Evolutionary conservation across 805 yeast genomes (phyloP), one percentile per base, ranked within the genome.

Genomic region (Saccharomycopsis amapae): DNA sequence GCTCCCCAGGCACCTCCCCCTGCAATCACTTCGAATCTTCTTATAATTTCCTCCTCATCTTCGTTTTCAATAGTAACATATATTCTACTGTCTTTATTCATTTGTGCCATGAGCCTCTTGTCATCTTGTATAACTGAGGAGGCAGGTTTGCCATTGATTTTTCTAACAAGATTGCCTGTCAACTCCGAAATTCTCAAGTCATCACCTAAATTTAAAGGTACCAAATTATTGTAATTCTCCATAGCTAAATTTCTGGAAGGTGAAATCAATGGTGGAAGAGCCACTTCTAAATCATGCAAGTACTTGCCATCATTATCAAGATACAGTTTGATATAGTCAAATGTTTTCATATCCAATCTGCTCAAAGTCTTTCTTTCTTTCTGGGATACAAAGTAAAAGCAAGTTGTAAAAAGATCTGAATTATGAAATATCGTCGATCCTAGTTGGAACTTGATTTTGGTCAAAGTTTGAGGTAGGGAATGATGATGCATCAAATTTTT

Each of bases 1-100:
- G 68, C 63, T 2, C 76, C 76, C 75, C 75, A 71, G 4, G 71
- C 72, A 2, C 76, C 76, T 2, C 76, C 76, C 5, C 76, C 76
- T 9, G 75, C 76, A 35, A 68, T 65, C n/a, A 70, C 71, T 53
- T 70, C 66, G 53, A 57, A 67, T 42, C 62, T 55, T 43, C 51
- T 49, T 5, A 50, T 48, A 2, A 19, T 33, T 19, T 38, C 37
- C 2, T 7, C 31, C 10, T 33, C 17, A 3, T 28, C 42, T 20
- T 40, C 30, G 5, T 38, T 35, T 30, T 41, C 32, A 3, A 50
- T 6, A 1, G 30, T 30, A 7, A 45, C 53, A 31, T 18, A 50
- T 26, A 50, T 31, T 30, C 30, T 40, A n/a, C 40, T 36, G 13
- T 47, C 51, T 28, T 47, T 46, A 40, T 38, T 42, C 46, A 50